phyloP scores from a whole-genome alignment of 371 early-diverging fungal genomes.

The Apophysomyces ossiformis region DNA sequence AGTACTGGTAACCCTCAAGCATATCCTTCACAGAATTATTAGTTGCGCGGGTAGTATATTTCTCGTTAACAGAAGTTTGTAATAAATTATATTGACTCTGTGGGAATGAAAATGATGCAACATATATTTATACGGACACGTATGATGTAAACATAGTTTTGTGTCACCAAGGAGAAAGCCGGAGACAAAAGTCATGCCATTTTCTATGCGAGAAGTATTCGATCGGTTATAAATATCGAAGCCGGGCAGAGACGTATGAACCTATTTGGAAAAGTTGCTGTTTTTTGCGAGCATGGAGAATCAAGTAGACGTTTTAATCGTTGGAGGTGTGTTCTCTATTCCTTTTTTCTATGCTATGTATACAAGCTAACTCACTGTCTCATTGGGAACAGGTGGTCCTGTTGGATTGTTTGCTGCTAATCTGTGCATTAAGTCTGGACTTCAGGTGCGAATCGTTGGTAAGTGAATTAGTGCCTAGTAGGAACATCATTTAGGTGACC shows the following conservation, averaged over 20 bases:
- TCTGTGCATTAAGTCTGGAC: not conserved
- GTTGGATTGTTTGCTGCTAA: conserved; percentile 1
- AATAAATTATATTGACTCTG: not conserved
- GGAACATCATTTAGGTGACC: not conserved
- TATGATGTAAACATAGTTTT: not conserved
- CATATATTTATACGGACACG: not conserved
- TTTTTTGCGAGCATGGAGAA: not conserved
- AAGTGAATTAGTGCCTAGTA: not conserved
- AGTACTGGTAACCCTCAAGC: not conserved
- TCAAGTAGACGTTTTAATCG: not conserved
- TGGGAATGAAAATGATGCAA: conserved; percentile 1
- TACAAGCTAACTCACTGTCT: no score
- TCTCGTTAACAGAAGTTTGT: not conserved
- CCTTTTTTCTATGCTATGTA: no score
- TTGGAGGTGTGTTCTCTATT: not conserved
- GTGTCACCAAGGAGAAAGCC: conserved; percentile 9
- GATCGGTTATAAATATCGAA: not conserved
- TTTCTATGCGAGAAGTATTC: not conserved
- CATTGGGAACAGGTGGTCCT: not conserved
- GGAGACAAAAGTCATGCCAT: conserved; percentile 9
- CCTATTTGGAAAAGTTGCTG: conserved; percentile 1
- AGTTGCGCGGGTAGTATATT: not conserved
- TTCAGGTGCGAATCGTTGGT: not conserved
- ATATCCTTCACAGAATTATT: not conserved
- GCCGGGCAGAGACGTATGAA: not conserved